Evolutionary conservation across 148 eudicot genomes (phyloP), one percentile per base, ranked within the genome.

Genomic region (Linanthus parryae): DNA sequence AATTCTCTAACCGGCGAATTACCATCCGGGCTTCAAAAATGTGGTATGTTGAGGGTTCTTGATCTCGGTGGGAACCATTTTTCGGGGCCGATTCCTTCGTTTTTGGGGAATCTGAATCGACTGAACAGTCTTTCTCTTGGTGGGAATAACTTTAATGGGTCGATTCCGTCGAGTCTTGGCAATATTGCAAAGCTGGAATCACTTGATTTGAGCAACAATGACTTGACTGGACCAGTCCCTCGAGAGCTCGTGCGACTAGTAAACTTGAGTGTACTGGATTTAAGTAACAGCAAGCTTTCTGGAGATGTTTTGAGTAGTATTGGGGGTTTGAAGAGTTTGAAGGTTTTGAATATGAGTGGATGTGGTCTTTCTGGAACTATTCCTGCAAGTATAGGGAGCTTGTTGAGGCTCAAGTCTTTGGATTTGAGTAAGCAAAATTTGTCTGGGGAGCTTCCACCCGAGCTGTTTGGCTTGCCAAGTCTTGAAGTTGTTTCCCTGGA

Each of bases 361-460:
- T 71, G 76, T 70, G 77, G 77, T 39, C 68, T 82, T 45, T 82
- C 95, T 1, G 86, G 89, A 20, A 34, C 58, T 2, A 56, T 85
- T 43, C 95, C 90, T n/a, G 42, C 62, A 10, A 77, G 73, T 45
- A 61, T 85, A 41, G 90, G 84, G 39, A 70, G 57, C 60, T 55
- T 85, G 63, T 67, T 69, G 67, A 77, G 72, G 48, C 57, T 85
- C 31, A 72, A 50, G 16, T 30, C 48, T 23, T 62, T 85, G 14
- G 89, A 85, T 70, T 74, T 85, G 66, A 79, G 95, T 47, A 82
- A 74, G 61, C 95, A 82, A 63, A 70, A 56, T 17, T 48, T 85
- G 2, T 69, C 82, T 0, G 95, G 95, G 10, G 65, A 38, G 56
- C 30, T 85, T 19, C 89, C 95, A 25, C 34, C 57, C 59, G 88